Conservation (phyloP, 805 yeast genomes). For the Wickerhamiella australiensis region DNA sequence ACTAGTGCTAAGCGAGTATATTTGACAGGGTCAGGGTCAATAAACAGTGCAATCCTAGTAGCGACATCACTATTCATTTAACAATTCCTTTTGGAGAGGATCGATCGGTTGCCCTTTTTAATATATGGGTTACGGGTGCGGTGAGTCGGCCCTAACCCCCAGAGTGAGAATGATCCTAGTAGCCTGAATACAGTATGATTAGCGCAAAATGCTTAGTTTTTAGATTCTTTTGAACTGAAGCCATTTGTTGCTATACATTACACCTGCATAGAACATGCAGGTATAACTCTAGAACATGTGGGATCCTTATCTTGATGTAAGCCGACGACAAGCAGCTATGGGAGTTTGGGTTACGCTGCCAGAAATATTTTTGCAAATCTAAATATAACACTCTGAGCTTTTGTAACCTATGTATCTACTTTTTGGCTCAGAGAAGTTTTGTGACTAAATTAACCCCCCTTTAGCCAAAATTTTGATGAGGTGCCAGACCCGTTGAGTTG, state of each 20-base stretch:
- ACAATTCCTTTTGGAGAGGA: background rate
- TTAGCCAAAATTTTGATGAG: background rate
- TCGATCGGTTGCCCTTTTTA: background rate
- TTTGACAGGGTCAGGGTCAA: background rate
- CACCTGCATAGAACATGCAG: background rate
- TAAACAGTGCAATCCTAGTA: background rate
- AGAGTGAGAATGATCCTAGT: too few species aligned
- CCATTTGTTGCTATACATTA: background rate
- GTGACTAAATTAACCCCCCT: background rate
- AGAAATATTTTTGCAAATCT: background rate
- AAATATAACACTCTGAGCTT: background rate
- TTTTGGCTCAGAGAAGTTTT: background rate
- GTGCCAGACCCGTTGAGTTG: background rate
- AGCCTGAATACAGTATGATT: too few species aligned
- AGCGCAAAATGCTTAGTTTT: too few species aligned
- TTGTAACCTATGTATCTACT: background rate
- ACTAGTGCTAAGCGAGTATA: background rate
- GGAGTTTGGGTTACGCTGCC: background rate
- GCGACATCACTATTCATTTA: background rate
- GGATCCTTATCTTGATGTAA: conserved; percentile 1
- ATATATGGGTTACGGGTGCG: background rate
- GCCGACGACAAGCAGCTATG: background rate
- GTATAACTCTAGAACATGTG: background rate
- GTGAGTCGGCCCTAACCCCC: conserved; percentile 1
- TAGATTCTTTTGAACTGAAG: background rate